Conservation (phyloP, 208 protist genomes). For the Trypanosoma lewisi region DNA sequence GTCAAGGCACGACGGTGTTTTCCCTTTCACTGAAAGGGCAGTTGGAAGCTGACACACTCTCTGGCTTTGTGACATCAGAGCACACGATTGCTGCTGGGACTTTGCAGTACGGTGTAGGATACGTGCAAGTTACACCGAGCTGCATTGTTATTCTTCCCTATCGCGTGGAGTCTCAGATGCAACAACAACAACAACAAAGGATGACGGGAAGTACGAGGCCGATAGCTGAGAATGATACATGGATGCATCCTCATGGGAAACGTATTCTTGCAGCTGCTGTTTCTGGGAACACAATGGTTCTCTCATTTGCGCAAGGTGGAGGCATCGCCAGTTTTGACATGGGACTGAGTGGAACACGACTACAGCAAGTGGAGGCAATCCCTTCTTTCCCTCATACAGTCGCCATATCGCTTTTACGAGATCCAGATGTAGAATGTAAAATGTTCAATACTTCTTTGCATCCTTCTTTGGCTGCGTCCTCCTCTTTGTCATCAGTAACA, state of each 20-base stretch:
- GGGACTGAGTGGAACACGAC: slow-evolving; percentile 45
- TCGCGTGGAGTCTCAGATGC: too few relatives aligned
- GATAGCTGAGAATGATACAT: slow-evolving; percentile 39
- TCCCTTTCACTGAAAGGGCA: slow-evolving; percentile 32
- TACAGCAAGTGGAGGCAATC: slow-evolving; percentile 55
- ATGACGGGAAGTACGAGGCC: not conserved
- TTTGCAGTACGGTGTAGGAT: slow-evolving; percentile 60
- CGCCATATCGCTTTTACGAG: slow-evolving; percentile 60
- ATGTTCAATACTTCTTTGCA: not conserved
- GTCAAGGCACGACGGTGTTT: slow-evolving; percentile 58
- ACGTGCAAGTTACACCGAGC: slow-evolving; percentile 73
- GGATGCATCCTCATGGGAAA: slow-evolving; percentile 77
- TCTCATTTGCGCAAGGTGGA: slow-evolving; percentile 62
- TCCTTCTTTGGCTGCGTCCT: slow-evolving; percentile 9
- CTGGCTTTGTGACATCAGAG: slow-evolving; percentile 60
- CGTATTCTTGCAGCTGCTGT: slow-evolving; percentile 65
- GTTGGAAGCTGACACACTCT: slow-evolving; percentile 62
- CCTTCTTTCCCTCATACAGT: slow-evolving; percentile 62
- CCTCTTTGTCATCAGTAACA: slow-evolving; percentile 43
- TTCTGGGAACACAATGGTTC: slow-evolving; percentile 45
- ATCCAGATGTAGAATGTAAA: slow-evolving; percentile 27
- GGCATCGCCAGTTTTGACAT: slow-evolving; percentile 79
- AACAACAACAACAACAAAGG: slow-evolving; percentile 1
- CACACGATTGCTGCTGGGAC: slow-evolving; percentile 71
- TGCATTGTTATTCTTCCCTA: slow-evolving; percentile 49